Conservation (phyloP, 441 rosid genomes). For the Mallotus repandus region DNA sequence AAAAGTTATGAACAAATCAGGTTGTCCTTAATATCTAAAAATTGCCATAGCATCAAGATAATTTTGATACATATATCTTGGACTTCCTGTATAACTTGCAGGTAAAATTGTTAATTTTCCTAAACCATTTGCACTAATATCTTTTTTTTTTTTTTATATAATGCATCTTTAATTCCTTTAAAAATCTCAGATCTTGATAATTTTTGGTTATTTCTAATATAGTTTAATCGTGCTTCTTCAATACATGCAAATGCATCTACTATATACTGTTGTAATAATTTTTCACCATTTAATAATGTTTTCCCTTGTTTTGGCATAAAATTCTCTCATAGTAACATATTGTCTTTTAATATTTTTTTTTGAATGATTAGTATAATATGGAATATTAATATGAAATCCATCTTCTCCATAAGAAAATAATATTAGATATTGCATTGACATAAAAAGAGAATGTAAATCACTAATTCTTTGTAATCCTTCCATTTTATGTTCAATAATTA, state of each 20-base stretch:
- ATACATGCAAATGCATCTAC: background rate
- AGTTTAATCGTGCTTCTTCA: too few relatives aligned
- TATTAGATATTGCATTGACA: background rate
- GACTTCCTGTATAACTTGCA: background rate
- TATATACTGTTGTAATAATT: too few relatives aligned
- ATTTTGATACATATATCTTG: too few relatives aligned
- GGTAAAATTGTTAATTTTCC: background rate
- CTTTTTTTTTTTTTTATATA: background rate
- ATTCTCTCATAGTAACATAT: too few relatives aligned
- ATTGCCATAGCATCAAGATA: too few relatives aligned
- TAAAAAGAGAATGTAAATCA: background rate
- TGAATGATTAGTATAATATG: background rate
- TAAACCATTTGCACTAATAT: background rate
- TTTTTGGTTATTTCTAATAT: too few relatives aligned
- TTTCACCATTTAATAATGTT: too few relatives aligned
- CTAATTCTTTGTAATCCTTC: too few relatives aligned
- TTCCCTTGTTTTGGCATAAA: background rate
- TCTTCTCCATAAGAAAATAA: too few relatives aligned
- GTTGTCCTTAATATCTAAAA: too few relatives aligned
- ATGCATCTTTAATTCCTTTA: background rate
- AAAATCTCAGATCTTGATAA: background rate
- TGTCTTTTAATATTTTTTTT: background rate
- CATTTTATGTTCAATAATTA: background rate
- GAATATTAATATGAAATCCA: background rate
- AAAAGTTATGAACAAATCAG: too few relatives aligned